Evolutionary conservation across 225 moss, liverwort and hornwort species (phyloP).

Genomic region (Marchantia paleacea): DNA sequence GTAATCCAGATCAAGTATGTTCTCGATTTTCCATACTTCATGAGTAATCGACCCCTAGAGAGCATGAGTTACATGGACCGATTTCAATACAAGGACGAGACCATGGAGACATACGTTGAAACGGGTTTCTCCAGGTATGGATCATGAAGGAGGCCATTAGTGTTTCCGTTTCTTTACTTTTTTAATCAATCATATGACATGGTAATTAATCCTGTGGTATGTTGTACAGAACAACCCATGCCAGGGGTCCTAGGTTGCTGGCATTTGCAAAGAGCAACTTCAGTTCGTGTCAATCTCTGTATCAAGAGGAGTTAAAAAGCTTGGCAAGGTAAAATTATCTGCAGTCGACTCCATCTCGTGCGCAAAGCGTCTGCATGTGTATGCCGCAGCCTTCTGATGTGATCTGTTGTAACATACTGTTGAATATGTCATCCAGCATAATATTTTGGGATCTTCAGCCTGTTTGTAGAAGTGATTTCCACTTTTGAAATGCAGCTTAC

Average conservation of each 20-base stretch:
- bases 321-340: conserved; percentile 15
- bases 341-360: background rate
- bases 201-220: background rate
- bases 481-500: no score
- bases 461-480: no score
- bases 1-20: conserved; percentile 4
- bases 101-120: conserved; percentile 14
- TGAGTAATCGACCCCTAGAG: background rate
- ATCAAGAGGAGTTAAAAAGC: conserved; percentile 24
- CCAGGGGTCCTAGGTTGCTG: conserved; percentile 11
- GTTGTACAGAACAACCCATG: conserved; percentile 14
- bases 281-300: conserved; percentile 13
- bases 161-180: background rate
- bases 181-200: no score
- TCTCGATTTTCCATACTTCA: conserved; percentile 11
- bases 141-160: background rate
- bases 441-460: no score
- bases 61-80: conserved; percentile 17
- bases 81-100: background rate
- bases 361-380: no score
- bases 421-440: no score
- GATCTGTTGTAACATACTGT: no score
- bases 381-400: no score
- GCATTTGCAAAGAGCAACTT: conserved; percentile 22
- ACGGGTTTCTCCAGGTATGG: conserved; percentile 12